Conservation (phyloP, 1,139 yeast genomes). For the Yamadazyma jaroonii region DNA sequence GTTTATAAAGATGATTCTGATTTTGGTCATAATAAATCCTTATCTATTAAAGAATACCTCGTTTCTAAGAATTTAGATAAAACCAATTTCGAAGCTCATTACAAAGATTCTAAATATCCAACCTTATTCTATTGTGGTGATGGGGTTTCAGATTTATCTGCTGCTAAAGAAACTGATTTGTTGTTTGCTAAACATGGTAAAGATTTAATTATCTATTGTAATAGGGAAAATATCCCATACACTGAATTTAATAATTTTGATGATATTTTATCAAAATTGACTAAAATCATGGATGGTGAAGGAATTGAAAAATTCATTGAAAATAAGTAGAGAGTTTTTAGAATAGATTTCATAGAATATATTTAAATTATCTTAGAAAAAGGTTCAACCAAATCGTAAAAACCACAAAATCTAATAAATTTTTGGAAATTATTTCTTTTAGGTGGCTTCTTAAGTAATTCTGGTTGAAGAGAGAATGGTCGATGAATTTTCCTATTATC, state of each 20-base stretch:
- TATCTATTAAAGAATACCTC: constrained; percentile 70
- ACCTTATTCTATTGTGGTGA: constrained; percentile 90
- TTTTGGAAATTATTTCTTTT: too few relatives aligned
- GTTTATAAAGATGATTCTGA: constrained; percentile 79
- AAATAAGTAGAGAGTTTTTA: constrained; percentile 14
- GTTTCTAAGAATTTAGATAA: constrained; percentile 34
- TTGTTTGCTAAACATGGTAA: constrained; percentile 91
- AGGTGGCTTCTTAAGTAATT: too few relatives aligned
- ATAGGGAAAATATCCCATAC: constrained; percentile 76
- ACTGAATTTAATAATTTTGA: constrained; percentile 73
- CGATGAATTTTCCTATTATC: too few relatives aligned
- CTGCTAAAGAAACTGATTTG: constrained; percentile 92
- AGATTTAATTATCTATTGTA: constrained; percentile 84
- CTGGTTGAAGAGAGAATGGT: too few relatives aligned
- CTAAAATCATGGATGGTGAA: constrained; percentile 27
- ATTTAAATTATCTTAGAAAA: too few relatives aligned
- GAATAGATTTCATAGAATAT: background rate
- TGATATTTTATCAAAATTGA: constrained; percentile 63
- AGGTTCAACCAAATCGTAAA: too few relatives aligned
- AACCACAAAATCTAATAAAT: too few relatives aligned
- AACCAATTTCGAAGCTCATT: background rate
- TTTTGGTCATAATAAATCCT: constrained; percentile 94
- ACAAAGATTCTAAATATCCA: constrained; percentile 27
- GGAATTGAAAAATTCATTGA: constrained; percentile 28
- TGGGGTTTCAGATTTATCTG: constrained; percentile 92